Conservation (phyloP, 176 grass and related monocot species). For the Musa itinerans region DNA sequence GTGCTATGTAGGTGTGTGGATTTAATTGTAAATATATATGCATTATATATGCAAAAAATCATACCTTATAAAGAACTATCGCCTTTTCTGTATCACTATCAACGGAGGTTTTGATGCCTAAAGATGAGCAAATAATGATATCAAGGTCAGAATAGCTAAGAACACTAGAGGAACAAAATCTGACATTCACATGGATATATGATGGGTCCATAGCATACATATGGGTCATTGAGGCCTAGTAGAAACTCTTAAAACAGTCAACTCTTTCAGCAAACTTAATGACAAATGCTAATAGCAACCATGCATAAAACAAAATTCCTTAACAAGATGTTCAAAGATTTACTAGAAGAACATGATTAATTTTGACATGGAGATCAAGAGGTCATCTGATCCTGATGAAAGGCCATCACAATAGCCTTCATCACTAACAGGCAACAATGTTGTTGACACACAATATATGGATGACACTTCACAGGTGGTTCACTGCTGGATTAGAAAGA, state of each 20-base stretch:
- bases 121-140: slow-evolving; percentile 19
- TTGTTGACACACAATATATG: too few species aligned
- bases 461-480: too few species aligned
- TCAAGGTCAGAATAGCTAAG: not conserved
- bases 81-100: slow-evolving; percentile 65
- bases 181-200: not conserved
- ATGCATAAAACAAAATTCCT: not conserved
- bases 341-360: not conserved
- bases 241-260: not conserved
- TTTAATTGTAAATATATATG: not conserved
- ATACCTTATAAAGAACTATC: slow-evolving; percentile 94
- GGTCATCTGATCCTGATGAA: not conserved
- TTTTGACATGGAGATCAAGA: not conserved
- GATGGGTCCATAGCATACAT: not conserved
- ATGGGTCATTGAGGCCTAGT: not conserved
- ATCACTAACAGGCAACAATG: not conserved
- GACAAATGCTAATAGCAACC: not conserved
- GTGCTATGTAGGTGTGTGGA: not conserved
- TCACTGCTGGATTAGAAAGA: not conserved
- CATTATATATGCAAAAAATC: not conserved
- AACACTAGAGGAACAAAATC: too few species aligned
- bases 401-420: not conserved
- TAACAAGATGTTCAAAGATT: not conserved
- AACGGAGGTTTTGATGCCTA: slow-evolving; percentile 36
- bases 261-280: not conserved